Base-by-base conservation (phyloP, 2,329 filamentous ascomycete genomes). In the Hypoxylon sp. region DNA sequence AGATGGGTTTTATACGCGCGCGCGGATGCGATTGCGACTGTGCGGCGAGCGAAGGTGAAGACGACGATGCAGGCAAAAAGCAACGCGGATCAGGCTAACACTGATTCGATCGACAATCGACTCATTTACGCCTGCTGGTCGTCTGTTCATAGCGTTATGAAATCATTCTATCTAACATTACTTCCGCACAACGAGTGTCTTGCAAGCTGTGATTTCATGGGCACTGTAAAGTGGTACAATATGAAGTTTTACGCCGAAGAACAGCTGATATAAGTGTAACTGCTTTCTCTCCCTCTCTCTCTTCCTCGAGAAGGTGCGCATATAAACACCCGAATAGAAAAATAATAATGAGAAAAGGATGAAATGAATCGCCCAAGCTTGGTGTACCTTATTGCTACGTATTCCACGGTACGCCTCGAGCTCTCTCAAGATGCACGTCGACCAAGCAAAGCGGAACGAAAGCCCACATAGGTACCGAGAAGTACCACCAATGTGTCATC, bases 1-100 rank as follows among this genome's bases (percentile, higher is more conserved):
- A 51, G 51, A 44, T 65, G 44, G 22, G 52, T 57, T 56, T 52
- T 63, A 71, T 71, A 51, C 62, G 70, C 66, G 71, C 72, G 73
- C 63, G 58, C 46, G 44, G 59, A 47, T 37, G 46, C 55, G 24
- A 65, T 59, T 68, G 53, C 50, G 59, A 67, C 57, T 54, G 39
- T 58, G 55, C 56, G 60, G 63, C 67, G 47, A 61, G 47, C 63
- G 42, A 63, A 37, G 50, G 44, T 51, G 35, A 67, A 39, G 55
- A 57, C 8, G 54, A 63, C 42, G 35, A 39, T 50, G 39, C n/a
- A 44, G 35, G n/a, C 8, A n/a, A 42, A 51, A 44, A 35, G 11
- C 26, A 33, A 33, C 29, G 42, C 11, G 17, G 39, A 56, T 56
- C 33, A 60, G 55, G 51, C 11, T 44, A 26, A 57, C 11, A 46